Base-by-base conservation (phyloP, 805 yeast species). In the Ogataea minuta region DNA sequence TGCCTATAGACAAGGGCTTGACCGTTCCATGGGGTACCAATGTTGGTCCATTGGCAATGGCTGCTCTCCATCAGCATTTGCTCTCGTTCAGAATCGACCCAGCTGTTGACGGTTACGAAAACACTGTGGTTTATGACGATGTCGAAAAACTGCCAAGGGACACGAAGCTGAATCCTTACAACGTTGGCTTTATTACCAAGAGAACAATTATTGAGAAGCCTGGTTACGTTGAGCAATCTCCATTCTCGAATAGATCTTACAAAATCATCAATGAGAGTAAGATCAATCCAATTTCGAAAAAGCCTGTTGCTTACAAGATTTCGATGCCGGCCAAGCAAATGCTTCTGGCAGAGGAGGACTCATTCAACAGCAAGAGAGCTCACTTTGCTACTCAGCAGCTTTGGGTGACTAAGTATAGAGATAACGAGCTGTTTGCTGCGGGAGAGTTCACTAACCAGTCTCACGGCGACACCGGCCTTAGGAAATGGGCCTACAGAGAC, bases 391-490 rank as follows among this genome's bases (percentile, higher is more conserved):
- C 90, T 13, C 72, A 84, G 60, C 91, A 82, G 60, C 63, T 84
- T 49, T 84, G 91, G 91, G 90, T 83, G 50, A 82, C 91, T 45
- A 84, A 84, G 62, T 81, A 83, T 64, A 67, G 68, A 46, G 93
- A 85, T 57, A 71, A 81, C 57, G 77, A 83, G 64, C 61, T 82
- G 53, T 84, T 71, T 50, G 88, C 90, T 33, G 89, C 90, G 40
- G 95, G 95, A 61, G 91, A 83, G 60, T 84, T 84, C 70, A 84
- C 95, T 46, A 85, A 84, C 65, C 95, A 84, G 67, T 82, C 91
- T 11, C 73, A 74, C 39, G 54, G 28, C 5, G 93, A 84, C 60
- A 76, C 84, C n/a, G 95, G 93, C 57, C 58, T 85, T 31, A 80
- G 76, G 20, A 69, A 59, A 33, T 85, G 89, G 84, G 85, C 86